Base-by-base conservation (phyloP, 225 moss, liverwort and hornwort species). In the Bryoerythrophyllum caledonicum region DNA sequence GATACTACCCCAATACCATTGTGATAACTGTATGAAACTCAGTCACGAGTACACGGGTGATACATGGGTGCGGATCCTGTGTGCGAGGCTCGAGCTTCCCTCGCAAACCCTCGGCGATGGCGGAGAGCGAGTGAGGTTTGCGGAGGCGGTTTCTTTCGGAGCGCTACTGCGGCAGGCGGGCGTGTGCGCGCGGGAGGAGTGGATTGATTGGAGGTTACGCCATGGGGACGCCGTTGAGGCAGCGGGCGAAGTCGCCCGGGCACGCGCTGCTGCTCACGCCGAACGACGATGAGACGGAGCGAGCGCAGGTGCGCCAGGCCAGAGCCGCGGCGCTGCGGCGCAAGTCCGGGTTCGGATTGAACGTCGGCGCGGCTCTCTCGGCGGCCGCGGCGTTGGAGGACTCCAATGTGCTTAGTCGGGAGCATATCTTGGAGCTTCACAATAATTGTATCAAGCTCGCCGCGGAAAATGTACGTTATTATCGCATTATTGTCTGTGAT, bases 391-490 rank as follows among this genome's bases (percentile, higher is more conserved):
- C 79, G 49, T 51, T 32, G 46, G 87, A 83, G 24, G 90, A 83
- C 9, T 61, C 76, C 43, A 76, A 74, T 61, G 82, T 90, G 71
- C 85, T 90, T 26, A 85, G 85, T 62, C 81, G 81, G 34, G 87
- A 90, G 78, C 81, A 83, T 65, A 85, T 90, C 75, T 69, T 85
- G 79, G 87, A 85, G 70, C 85, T 90, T 34, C 90, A 85, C 68
- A 85, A 83, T 21, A 87, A 84, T 26, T 90, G 90, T 65, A 83
- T 90, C 72, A 90, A 90, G 77, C 90, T 90, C 75, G 90, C 90
- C 51, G 87, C 90, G 30, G 90, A 87, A 65, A 90, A 90, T 75
- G 89, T 90, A 83, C 2, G 76, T 62, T 17, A 1, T 7, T 1
- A 10, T 23, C 21, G 54, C 7, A 61, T 63, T n/a, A n/a, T n/a